Evolutionary conservation across 345 rosid species (phyloP).

Genomic region (Aurinia saxatilis): DNA sequence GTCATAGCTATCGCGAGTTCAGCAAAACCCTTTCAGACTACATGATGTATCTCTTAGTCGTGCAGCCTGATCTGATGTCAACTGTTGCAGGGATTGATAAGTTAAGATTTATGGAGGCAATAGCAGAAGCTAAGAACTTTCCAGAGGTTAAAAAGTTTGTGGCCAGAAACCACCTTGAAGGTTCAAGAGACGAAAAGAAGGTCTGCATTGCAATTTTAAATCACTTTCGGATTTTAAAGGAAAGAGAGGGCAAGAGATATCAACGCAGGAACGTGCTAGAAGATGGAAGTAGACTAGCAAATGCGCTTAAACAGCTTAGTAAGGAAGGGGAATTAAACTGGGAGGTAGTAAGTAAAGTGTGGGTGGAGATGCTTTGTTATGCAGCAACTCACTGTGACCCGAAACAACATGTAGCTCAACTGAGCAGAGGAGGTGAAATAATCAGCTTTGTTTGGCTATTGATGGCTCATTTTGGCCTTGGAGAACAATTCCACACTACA

Average conservation of each 20-base stretch:
- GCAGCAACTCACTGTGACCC: constrained; percentile 49
- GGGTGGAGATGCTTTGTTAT: constrained; percentile 48
- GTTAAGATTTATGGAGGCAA: constrained; percentile 34
- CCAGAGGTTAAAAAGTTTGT: constrained; percentile 20
- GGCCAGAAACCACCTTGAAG: not conserved
- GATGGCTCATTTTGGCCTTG: constrained; percentile 62
- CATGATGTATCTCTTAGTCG: constrained; percentile 43
- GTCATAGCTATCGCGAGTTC: not conserved
- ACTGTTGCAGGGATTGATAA: constrained; percentile 40
- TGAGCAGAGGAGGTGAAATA: constrained; percentile 53
- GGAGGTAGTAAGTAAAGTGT: constrained; percentile 39
- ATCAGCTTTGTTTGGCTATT: constrained; percentile 50
- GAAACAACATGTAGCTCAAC: constrained; percentile 42
- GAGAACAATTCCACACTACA: constrained; percentile 39
- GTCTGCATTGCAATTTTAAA: constrained; percentile 18
- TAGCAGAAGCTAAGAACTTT: constrained; percentile 21
- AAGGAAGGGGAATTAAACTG: constrained; percentile 20
- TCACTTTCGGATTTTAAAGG: not conserved
- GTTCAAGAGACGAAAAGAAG: not conserved
- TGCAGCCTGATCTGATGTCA: constrained; percentile 37
- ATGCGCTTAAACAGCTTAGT: constrained; percentile 10
- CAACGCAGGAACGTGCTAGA: constrained; percentile 40
- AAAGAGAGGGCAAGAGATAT: constrained; percentile 32
- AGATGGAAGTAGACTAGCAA: constrained; percentile 40
- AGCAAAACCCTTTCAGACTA: constrained; percentile 46